Evolutionary conservation across 257 asterid genomes (phyloP).

Genomic region (Ophiorrhiza pumila): DNA sequence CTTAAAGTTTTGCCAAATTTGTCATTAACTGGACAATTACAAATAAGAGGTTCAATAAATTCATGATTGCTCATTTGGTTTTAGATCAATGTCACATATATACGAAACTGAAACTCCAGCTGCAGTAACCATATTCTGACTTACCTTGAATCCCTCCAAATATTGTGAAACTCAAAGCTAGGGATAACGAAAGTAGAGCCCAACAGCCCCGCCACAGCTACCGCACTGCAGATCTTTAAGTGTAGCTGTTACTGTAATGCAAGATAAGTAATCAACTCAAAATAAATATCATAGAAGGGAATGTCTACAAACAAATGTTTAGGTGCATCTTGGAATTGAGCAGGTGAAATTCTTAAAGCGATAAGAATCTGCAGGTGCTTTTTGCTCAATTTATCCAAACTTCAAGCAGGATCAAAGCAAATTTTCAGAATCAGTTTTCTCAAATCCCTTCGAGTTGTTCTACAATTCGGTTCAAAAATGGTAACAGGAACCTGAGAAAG

Average conservation of each 20-base stretch:
- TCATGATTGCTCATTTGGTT: too few relatives aligned
- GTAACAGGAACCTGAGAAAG: background rate
- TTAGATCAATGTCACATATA: too few relatives aligned
- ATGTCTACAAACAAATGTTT: too few relatives aligned
- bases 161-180: slow-evolving; percentile 63
- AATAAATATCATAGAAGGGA: background rate
- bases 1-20: too few relatives aligned
- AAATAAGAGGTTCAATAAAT: too few relatives aligned
- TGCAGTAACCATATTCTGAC: too few relatives aligned
- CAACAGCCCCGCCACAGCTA: slow-evolving; percentile 76
- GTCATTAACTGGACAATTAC: too few relatives aligned
- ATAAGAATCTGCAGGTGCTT: background rate
- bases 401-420: background rate
- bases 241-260: background rate
- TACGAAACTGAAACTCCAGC: too few relatives aligned
- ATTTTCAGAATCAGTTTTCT: background rate
- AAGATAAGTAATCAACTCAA: background rate
- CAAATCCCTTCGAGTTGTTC: background rate
- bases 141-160: slow-evolving; percentile 90
- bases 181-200: slow-evolving; percentile 84
- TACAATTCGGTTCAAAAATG: background rate
- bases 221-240: slow-evolving; percentile 85
- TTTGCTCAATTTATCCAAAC: background rate
- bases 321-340: too few relatives aligned
- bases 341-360: background rate